Evolutionary conservation across 176 grass and related monocot genomes (phyloP).

Genomic region (Rhynchospora pubera): DNA sequence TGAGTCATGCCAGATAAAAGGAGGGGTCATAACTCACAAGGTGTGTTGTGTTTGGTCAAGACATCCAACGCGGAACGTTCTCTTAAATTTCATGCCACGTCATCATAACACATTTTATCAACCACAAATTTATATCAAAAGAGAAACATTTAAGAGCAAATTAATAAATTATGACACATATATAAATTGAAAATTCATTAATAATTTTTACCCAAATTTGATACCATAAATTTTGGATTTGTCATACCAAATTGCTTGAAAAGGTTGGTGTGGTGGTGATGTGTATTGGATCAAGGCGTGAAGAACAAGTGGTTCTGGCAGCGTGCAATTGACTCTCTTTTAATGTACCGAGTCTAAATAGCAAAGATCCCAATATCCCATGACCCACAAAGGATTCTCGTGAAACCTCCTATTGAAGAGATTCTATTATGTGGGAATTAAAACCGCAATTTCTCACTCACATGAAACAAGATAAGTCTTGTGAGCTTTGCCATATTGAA

Average conservation of each 20-base stretch:
- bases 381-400: conserved; percentile 19
- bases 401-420: not conserved
- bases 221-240: not conserved
- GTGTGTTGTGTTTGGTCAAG: conserved; percentile 7
- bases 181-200: not conserved
- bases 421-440: not conserved
- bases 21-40: conserved; percentile 11
- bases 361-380: conserved; percentile 17
- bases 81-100: conserved; percentile 2
- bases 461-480: not conserved
- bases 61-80: not conserved
- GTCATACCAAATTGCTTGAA: not conserved
- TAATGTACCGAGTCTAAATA: not conserved
- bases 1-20: not conserved
- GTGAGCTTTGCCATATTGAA: not conserved
- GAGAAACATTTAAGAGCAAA: not conserved
- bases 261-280: not conserved
- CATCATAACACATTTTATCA: not conserved
- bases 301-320: not conserved
- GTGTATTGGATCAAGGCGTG: not conserved
- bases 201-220: not conserved
- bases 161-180: not conserved
- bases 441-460: not conserved
- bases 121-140: no score
- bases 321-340: not conserved